A percentile compares a stretch with the other conserved stretches of the same genome.
Conservation (phyloP, 495 filamentous ascomycete genomes). For the Aspergillus diversus region DNA sequence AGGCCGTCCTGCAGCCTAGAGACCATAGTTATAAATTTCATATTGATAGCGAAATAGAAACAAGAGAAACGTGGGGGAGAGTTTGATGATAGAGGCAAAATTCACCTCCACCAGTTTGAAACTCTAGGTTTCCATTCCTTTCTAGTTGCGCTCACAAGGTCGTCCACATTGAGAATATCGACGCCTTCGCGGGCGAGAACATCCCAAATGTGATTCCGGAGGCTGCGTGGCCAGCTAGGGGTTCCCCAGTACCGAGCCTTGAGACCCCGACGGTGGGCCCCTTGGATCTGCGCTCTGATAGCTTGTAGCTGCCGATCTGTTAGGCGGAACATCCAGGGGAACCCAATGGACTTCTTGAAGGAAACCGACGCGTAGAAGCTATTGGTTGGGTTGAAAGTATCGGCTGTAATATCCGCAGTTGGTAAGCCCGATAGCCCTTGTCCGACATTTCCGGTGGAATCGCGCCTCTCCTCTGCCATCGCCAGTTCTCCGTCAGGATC, state of each 20-base stretch:
- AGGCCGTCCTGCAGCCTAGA: background rate
- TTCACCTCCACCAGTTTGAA: conserved; percentile 44
- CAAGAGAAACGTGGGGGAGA: background rate
- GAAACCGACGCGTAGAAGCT: conserved; percentile 51
- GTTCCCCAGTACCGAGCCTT: conserved; percentile 80
- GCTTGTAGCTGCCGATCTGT: conserved; percentile 57
- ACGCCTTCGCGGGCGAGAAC: conserved; percentile 72
- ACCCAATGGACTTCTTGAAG: conserved; percentile 43
- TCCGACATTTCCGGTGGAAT: conserved; percentile 26
- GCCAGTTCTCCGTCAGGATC: conserved; percentile 33
- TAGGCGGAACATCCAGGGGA: conserved; percentile 46
- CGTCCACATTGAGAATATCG: conserved; percentile 80
- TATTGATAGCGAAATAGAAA: background rate
- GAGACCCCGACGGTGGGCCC: conserved; percentile 70
- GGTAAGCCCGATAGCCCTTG: conserved; percentile 44
- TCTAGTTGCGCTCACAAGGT: conserved; percentile 59
- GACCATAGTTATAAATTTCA: background rate
- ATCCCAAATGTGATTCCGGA: conserved; percentile 76
- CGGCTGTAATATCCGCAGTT: conserved; percentile 34
- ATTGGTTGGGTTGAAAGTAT: conserved; percentile 52
- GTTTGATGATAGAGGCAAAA: background rate
- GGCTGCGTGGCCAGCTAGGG: conserved; percentile 73
- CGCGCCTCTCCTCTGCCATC: background rate
- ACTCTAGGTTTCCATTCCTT: conserved; percentile 47
- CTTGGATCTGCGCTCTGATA: conserved; percentile 67